A percentile compares a stretch with the other conserved stretches of the same genome.
These are phyloP conservation scores for Calonectria pseudoreteaudii DNA, from an alignment of 2,329 filamentous ascomycete genomes.

Conservation along the genomic window DNA sequence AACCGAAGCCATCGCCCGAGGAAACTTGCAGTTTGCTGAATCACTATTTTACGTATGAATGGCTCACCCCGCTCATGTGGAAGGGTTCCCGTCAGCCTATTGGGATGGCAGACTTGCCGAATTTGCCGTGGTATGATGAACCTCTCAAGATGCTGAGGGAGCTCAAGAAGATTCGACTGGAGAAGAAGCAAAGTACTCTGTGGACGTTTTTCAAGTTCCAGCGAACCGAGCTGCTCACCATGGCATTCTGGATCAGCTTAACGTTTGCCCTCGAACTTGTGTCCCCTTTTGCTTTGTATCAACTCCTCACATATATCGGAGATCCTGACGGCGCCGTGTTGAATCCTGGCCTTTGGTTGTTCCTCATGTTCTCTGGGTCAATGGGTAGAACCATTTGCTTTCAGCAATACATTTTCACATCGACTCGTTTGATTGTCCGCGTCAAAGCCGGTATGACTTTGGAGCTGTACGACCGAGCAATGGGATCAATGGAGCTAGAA, in stretches of 20 bases:
- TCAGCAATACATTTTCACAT: background rate
- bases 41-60: conserved; percentile 4
- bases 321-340: background rate
- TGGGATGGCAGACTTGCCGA: background rate
- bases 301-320: background rate
- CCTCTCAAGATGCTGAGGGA: background rate
- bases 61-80: background rate
- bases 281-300: background rate
- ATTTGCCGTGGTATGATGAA: background rate
- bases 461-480: background rate
- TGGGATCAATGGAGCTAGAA: background rate
- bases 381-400: background rate
- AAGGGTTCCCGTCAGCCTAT: background rate
- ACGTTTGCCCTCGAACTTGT: background rate
- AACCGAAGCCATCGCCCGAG: background rate
- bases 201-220: background rate
- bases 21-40: background rate
- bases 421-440: background rate
- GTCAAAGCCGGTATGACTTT: background rate
- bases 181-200: background rate
- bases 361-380: background rate
- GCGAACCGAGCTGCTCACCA: background rate
- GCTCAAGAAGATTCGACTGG: background rate
- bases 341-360: background rate
- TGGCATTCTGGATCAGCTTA: background rate